Base-by-base conservation (phyloP, 2,329 filamentous ascomycete species). In the Amauroascus verrucosus region DNA sequence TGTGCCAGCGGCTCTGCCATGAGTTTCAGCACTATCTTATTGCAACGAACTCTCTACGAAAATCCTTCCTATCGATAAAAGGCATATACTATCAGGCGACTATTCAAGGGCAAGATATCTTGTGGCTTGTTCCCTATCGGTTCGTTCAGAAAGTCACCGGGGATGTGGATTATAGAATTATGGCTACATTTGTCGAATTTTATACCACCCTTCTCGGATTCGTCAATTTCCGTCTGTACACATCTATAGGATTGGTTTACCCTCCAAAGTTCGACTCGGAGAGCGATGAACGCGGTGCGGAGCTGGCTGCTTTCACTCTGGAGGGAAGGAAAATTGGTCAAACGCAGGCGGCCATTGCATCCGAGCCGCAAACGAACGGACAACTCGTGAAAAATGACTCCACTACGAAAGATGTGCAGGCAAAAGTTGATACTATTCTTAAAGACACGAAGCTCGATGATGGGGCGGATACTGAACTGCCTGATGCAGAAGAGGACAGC, bases 21-120 rank as follows among this genome's bases (percentile, higher is more conserved):
- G 93, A 98, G 74, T 98, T 98, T 71, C 86, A 97, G 73, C 93
- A 97, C 76, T 98, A 95, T 72, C 79, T 98, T 58, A 98, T 98
- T 66, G 81, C 84, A 45, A 94, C 91, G 40, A 83, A 95, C 72
- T 89, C 87, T 63, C 75, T 98, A 62, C 86, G 88, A 65, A 97
- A 96, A 75, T 95, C 90, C 0, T 98, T 98, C 75, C 75, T 98
- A 60, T 95, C 89, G 1, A 97, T 98, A 73, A 98, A 98, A 78
- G 93, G 93, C 57, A 97, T 98, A 65, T 98, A 98, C 76, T 98
- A 97, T 73, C 91, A 97, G 74, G 93, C 91, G 22, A 96, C 85
- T 49, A 94, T 98, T 57, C 88, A 96, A 70, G 93, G 93, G 47
- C 90, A 98, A 73, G 91, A 97, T 65, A 86, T 98, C 48, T 77